Evolutionary conservation across 306 rosid genomes (phyloP).

Genomic region (Cucumis cinereus): DNA sequence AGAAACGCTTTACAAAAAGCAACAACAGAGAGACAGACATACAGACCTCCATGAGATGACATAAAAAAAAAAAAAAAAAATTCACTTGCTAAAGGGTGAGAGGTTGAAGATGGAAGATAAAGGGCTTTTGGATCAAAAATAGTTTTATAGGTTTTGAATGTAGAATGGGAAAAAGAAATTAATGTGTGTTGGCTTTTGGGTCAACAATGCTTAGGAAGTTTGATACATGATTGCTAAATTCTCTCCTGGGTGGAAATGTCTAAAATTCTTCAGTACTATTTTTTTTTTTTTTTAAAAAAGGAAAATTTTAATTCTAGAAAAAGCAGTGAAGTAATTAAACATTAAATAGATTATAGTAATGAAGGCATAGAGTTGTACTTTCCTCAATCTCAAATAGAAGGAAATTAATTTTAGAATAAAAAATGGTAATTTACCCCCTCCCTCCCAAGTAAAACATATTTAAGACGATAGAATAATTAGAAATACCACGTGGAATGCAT

Average conservation of each 20-base stretch:
- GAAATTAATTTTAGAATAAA: not conserved
- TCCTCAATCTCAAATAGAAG: not conserved
- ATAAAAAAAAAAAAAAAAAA: not conserved
- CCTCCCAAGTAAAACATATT: too few relatives aligned
- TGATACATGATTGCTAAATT: not conserved
- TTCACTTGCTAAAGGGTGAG: not conserved
- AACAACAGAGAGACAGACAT: not conserved
- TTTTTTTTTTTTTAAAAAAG: not conserved
- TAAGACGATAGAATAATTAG: too few relatives aligned
- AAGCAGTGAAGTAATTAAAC: not conserved
- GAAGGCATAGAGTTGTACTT: not conserved
- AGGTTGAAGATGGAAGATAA: not conserved
- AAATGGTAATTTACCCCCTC: too few relatives aligned
- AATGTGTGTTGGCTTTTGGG: not conserved
- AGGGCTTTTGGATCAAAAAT: not conserved
- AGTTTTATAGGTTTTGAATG: not conserved
- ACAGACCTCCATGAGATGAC: not conserved
- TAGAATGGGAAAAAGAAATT: not conserved
- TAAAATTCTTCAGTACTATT: not conserved
- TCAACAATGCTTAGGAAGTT: not conserved
- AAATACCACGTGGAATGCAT: too few relatives aligned
- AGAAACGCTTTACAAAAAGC: not conserved
- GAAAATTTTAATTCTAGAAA: not conserved
- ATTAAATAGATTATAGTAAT: not conserved
- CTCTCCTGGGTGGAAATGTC: conserved; percentile 4